These are phyloP conservation scores for Zizania palustris DNA, from an alignment of 202 grass and related monocot genomes.

Conservation along the genomic window DNA sequence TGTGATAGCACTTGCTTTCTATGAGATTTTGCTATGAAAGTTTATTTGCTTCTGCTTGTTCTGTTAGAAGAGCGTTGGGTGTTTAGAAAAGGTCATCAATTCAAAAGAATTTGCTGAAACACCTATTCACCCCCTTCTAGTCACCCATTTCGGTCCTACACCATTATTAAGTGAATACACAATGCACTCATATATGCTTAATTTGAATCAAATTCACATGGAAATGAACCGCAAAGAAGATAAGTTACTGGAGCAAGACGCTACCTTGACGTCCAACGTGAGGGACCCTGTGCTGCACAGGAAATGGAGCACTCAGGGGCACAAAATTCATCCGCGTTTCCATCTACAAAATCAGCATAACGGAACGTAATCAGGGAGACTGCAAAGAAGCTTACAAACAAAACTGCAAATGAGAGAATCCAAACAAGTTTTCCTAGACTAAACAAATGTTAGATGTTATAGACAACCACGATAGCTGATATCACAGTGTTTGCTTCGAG, in stretches of 20 bases:
- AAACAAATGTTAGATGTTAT: neutral
- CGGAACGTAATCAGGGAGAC: neutral
- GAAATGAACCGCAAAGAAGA: neutral
- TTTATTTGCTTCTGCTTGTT: no score
- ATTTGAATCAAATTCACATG: neutral
- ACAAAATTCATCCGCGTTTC: conserved; percentile 38
- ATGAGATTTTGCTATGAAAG: no score
- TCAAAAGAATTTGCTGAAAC: no score
- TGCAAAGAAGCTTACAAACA: neutral
- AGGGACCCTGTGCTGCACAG: conserved; percentile 59
- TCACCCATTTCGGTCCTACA: no score
- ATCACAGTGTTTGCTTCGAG: neutral
- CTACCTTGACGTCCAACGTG: conserved; percentile 71
- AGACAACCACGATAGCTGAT: neutral
- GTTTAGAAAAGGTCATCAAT: no score
- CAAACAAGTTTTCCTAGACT: neutral
- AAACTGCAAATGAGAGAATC: neutral
- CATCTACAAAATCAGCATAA: conserved; percentile 12
- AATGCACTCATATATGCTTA: neutral
- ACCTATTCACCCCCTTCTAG: no score
- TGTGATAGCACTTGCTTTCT: no score
- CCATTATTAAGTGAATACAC: no score
- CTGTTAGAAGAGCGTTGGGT: no score
- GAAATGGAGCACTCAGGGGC: conserved; percentile 36
- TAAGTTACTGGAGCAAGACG: conserved; percentile 1